phyloP scores from a whole-genome alignment of 2,329 filamentous ascomycete species.

The Aspergillus tamarii region DNA sequence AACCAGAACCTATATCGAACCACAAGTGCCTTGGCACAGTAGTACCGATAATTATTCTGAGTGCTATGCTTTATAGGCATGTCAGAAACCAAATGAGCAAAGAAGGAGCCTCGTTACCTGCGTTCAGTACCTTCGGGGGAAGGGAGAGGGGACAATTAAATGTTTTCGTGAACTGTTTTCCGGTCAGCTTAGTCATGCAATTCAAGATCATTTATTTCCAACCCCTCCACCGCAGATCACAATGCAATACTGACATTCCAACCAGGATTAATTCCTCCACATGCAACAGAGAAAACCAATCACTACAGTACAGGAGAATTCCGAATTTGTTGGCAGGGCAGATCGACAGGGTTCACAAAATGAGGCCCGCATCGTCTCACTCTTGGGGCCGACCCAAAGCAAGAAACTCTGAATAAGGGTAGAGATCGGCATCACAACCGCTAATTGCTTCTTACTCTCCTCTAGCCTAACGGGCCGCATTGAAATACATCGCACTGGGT shows the following conservation, averaged over 20 bases:
- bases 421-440: not conserved
- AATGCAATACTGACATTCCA: not conserved
- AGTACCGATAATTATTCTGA: not conserved
- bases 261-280: not conserved
- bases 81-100: not conserved
- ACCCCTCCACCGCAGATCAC: slow-evolving; percentile 4
- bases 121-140: not conserved
- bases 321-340: not conserved
- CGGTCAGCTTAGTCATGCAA: slow-evolving; percentile 2
- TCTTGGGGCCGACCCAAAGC: not conserved
- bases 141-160: not conserved
- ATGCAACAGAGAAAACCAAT: not conserved
- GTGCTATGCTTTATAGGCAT: not conserved
- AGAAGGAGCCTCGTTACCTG: not conserved
- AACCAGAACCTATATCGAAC: not conserved
- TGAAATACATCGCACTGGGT: not conserved
- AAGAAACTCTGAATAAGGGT: not conserved
- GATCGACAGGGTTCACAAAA: not conserved
- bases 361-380: not conserved
- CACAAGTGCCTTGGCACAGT: not conserved
- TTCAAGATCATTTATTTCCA: not conserved
- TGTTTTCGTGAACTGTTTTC: not conserved
- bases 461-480: not conserved
- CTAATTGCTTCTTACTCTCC: not conserved
- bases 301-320: not conserved